phyloP scores from a whole-genome alignment of 2,329 filamentous ascomycete species.

The Dendryphion nanum region DNA sequence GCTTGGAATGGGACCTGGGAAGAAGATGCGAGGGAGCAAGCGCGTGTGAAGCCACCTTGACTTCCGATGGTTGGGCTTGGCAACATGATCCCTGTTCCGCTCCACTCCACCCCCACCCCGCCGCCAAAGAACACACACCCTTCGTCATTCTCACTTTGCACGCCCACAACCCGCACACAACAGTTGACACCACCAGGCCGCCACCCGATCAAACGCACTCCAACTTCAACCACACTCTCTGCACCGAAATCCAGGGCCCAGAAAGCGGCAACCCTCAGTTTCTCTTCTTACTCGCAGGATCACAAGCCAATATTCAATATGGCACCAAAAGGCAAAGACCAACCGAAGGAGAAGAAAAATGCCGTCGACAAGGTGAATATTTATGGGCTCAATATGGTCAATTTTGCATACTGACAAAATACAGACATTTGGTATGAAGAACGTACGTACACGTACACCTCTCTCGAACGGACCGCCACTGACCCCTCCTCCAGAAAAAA shows the following conservation, averaged over 20 bases:
- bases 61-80: conserved; percentile 12
- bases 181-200: conserved; percentile 8
- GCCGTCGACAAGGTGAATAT: conserved; percentile 90
- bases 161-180: conserved; percentile 8
- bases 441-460: conserved; percentile 49
- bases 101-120: conserved; percentile 24
- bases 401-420: conserved; percentile 8
- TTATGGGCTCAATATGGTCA: not conserved
- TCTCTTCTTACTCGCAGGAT: not conserved
- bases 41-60: conserved; percentile 20
- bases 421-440: conserved; percentile 97
- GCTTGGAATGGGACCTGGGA: no score
- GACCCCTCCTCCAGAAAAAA: conserved; percentile 64
- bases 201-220: conserved; percentile 15
- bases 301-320: conserved; percentile 50
- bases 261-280: no score
- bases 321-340: conserved; percentile 64
- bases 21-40: no score
- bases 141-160: conserved; percentile 38
- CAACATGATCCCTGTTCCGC: conserved; percentile 9
- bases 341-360: conserved; percentile 56
- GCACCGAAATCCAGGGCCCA: conserved; percentile 1
- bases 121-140: no score
- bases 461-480: conserved; percentile 4
- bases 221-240: conserved; percentile 15